phyloP scores from a whole-genome alignment of 805 yeast species.

The Komagataella populi region DNA sequence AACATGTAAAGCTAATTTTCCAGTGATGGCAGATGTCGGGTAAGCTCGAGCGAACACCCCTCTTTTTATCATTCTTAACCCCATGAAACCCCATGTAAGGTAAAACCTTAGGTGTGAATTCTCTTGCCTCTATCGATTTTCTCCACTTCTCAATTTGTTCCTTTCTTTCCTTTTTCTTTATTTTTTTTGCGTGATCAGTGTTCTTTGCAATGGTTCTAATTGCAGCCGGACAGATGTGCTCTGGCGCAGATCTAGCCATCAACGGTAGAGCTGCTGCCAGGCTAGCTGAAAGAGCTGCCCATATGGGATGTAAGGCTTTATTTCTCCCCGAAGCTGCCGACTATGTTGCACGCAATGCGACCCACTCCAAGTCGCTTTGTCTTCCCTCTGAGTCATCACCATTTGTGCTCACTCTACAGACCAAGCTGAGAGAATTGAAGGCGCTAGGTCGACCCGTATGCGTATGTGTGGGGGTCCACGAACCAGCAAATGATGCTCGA shows the following conservation, averaged over 20 bases:
- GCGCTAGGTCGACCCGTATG: conserved; percentile 28
- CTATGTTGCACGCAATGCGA: conserved; percentile 60
- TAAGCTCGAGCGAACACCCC: not conserved
- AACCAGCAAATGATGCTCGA: conserved; percentile 35
- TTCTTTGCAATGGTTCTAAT: conserved; percentile 32
- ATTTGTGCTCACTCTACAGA: conserved; percentile 29
- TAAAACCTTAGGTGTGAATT: not conserved
- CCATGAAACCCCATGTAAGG: not conserved
- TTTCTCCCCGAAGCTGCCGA: conserved; percentile 94
- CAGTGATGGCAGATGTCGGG: not conserved
- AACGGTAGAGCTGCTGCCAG: conserved; percentile 49
- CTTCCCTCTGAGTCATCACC: conserved; percentile 24
- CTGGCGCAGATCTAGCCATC: conserved; percentile 44
- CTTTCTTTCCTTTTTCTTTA: conserved; percentile 18
- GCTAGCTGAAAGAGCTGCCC: conserved; percentile 52
- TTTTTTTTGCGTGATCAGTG: conserved; percentile 1
- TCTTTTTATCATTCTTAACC: not conserved
- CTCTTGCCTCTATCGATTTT: not conserved
- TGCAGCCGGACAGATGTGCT: conserved; percentile 82
- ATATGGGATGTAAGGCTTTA: conserved; percentile 46
- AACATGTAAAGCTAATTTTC: not conserved
- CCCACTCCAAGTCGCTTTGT: conserved; percentile 52
- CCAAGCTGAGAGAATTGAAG: conserved; percentile 27
- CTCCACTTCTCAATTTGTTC: not conserved
- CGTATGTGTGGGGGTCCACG: conserved; percentile 83